Conservation (phyloP, 176 grass and related monocot species). For the Ensete glaucum region DNA sequence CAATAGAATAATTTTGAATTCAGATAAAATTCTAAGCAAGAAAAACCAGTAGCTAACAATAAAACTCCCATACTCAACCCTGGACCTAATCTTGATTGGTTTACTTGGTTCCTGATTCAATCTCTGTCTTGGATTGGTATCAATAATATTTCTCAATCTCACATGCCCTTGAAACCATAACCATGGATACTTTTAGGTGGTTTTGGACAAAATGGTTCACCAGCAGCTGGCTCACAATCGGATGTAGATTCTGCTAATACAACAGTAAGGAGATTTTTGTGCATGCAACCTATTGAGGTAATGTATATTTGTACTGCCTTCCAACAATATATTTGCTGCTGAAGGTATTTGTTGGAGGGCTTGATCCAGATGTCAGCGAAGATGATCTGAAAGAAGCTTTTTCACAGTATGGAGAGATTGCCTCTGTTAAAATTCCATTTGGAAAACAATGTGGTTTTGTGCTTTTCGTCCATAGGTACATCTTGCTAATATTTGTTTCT, state of each 20-base stretch:
- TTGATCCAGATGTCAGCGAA: constrained; percentile 36
- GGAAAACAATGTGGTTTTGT: constrained; percentile 49
- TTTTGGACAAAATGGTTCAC: constrained; percentile 9
- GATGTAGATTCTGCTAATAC: constrained; percentile 13
- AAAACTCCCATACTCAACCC: too few relatives aligned
- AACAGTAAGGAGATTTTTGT: constrained; percentile 8
- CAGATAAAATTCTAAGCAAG: too few relatives aligned
- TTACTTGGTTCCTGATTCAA: too few relatives aligned
- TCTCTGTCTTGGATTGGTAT: too few relatives aligned
- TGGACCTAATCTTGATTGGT: too few relatives aligned
- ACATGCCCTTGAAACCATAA: too few relatives aligned
- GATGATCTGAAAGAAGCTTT: constrained; percentile 43
- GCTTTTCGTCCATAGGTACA: constrained; percentile 38
- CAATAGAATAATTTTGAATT: too few relatives aligned
- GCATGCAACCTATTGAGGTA: not conserved
- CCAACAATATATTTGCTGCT: not conserved
- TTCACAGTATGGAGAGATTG: constrained; percentile 44
- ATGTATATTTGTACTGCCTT: not conserved
- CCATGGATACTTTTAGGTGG: not conserved
- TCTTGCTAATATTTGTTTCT: not conserved
- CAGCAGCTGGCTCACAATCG: not conserved
- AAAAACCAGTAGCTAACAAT: too few relatives aligned
- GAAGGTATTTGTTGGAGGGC: constrained; percentile 46
- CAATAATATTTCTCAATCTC: too few relatives aligned
- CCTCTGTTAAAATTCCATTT: constrained; percentile 27